These are phyloP conservation scores for Solanum hybrid DNA, from an alignment of 305 asterid species.

Conservation along the genomic window DNA sequence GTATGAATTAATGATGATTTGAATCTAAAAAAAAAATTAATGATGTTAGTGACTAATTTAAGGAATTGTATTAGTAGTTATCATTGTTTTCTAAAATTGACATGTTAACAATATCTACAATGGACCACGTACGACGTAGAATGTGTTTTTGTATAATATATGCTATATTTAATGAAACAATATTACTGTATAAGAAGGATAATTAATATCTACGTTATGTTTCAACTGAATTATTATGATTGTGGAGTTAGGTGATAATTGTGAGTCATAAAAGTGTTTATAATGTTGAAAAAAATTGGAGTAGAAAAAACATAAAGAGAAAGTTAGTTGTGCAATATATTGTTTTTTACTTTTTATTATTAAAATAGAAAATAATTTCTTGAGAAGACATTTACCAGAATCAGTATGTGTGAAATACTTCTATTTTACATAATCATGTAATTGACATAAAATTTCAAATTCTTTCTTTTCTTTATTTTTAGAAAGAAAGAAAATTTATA, in stretches of 20 bases:
- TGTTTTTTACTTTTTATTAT: not conserved
- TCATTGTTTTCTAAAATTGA: not conserved
- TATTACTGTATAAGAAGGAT: not conserved
- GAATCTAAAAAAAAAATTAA: not conserved
- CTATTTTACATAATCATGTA: not conserved
- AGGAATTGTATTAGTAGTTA: not conserved
- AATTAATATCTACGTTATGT: slow-evolving; percentile 2
- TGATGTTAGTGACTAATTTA: not conserved
- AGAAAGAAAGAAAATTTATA: not conserved
- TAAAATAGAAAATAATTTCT: not conserved
- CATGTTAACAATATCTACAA: not conserved
- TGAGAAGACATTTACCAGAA: not conserved
- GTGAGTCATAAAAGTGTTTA: not conserved
- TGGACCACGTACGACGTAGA: slow-evolving; percentile 5
- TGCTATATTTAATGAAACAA: not conserved
- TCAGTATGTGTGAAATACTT: not conserved
- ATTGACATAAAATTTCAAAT: not conserved
- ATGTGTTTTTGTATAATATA: not conserved
- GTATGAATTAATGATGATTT: not conserved
- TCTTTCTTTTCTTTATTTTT: not conserved
- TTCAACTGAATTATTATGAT: not conserved
- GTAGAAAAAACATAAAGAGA: not conserved
- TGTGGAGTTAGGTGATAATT: slow-evolving; percentile 1
- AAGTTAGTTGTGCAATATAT: not conserved
- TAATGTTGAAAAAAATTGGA: not conserved